A percentile compares a stretch with the other conserved stretches of the same genome.
Evolutionary conservation across 495 filamentous ascomycete species (phyloP).

Genomic region (Penicillium coprophilum): DNA sequence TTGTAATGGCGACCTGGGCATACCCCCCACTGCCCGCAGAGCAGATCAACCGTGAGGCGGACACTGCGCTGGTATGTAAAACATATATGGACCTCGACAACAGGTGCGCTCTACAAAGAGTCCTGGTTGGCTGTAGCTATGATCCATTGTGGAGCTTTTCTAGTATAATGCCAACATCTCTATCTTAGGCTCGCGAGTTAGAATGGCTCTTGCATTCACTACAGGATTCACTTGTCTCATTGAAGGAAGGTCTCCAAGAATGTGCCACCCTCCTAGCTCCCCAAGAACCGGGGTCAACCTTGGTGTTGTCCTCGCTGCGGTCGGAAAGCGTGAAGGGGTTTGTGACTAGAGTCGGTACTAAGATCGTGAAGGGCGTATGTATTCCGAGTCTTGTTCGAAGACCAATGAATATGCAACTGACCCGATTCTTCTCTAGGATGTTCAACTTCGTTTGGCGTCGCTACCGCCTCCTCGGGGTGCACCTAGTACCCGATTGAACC

Average conservation of each 20-base stretch:
- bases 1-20: conserved; percentile 70
- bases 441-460: conserved; percentile 49
- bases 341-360: conserved; percentile 76
- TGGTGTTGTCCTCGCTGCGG: conserved; percentile 82
- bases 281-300: conserved; percentile 76
- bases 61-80: conserved; percentile 62
- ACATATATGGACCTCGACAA: conserved; percentile 5
- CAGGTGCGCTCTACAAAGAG: neutral
- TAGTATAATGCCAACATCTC: conserved; percentile 16
- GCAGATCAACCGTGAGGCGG: conserved; percentile 63
- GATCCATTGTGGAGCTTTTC: conserved; percentile 24
- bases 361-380: conserved; percentile 74
- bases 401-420: neutral
- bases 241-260: conserved; percentile 85
- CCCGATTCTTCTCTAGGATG: conserved; percentile 37
- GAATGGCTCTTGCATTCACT: conserved; percentile 82
- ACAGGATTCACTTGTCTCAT: conserved; percentile 68
- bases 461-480: conserved; percentile 48
- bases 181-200: conserved; percentile 67
- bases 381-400: neutral
- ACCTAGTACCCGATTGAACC: conserved; percentile 53
- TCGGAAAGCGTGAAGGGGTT: conserved; percentile 90
- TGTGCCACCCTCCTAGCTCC: conserved; percentile 82
- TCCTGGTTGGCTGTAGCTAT: conserved; percentile 26
- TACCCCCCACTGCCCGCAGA: conserved; percentile 70